These are phyloP conservation scores for Aspergillus clavatus DNA, from an alignment of 2,329 filamentous ascomycete genomes.

Conservation along the genomic window DNA sequence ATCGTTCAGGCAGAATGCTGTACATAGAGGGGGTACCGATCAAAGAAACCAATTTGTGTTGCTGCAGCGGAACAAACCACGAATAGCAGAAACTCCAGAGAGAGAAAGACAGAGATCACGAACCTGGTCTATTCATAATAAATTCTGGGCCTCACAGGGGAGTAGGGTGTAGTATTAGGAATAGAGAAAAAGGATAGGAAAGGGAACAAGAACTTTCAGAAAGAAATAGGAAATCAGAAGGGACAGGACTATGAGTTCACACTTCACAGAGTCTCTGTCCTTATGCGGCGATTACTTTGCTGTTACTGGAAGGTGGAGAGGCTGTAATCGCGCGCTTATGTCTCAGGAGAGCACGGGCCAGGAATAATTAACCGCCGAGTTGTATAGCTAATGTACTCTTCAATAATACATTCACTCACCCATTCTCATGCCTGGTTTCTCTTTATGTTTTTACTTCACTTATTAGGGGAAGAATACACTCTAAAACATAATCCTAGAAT, in stretches of 20 bases:
- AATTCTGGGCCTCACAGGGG: slow-evolving; percentile 12
- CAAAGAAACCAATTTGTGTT: not conserved
- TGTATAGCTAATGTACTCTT: too few species aligned
- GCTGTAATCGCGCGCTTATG: slow-evolving; percentile 21
- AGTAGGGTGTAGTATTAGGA: slow-evolving; percentile 4
- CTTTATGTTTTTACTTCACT: too few species aligned
- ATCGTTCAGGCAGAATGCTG: not conserved
- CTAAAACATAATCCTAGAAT: too few species aligned
- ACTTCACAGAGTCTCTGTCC: slow-evolving; percentile 21
- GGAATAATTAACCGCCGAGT: not conserved
- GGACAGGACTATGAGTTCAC: slow-evolving; percentile 11
- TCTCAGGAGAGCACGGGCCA: slow-evolving; percentile 13
- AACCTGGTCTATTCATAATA: slow-evolving; percentile 49
- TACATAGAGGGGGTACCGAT: not conserved
- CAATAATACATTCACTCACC: too few species aligned
- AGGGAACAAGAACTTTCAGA: slow-evolving; percentile 1
- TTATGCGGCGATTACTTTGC: slow-evolving; percentile 20
- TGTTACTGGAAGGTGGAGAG: slow-evolving; percentile 27
- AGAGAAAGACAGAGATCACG: slow-evolving; percentile 24
- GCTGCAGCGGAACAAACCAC: slow-evolving; percentile 7
- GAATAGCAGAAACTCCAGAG: slow-evolving; percentile 16
- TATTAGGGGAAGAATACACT: not conserved
- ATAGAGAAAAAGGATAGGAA: slow-evolving; percentile 3
- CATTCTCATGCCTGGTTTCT: too few species aligned
- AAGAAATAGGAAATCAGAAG: slow-evolving; percentile 6